These are phyloP conservation scores for Sporobolomyces phaffii DNA, from an alignment of 768 basidiomycete species.

Conservation along the genomic window DNA sequence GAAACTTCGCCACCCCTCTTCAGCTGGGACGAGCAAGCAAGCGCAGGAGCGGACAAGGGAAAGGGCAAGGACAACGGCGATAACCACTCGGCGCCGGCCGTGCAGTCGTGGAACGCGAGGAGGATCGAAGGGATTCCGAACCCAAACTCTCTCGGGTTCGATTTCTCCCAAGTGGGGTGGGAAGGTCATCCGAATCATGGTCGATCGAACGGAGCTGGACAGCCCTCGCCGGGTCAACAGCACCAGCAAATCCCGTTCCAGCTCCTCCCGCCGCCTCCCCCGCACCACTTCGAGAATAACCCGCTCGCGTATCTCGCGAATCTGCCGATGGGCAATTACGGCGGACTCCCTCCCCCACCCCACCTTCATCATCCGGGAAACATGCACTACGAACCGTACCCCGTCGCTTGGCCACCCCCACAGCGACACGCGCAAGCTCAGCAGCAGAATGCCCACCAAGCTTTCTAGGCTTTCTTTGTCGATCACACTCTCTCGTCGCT, in stretches of 20 bases:
- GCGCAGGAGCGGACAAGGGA: neutral
- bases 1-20: neutral
- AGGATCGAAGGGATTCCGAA: neutral
- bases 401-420: constrained; percentile 2
- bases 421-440: neutral
- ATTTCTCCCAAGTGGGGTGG: neutral
- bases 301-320: constrained; percentile 7
- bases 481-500: neutral
- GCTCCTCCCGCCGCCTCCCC: neutral
- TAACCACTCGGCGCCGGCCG: neutral
- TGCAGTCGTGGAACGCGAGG: constrained; percentile 11
- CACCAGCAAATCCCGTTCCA: neutral
- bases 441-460: neutral
- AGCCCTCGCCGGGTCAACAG: neutral
- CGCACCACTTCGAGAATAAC: neutral
- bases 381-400: constrained; percentile 1
- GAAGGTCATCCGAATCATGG: neutral
- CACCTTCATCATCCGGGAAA: neutral
- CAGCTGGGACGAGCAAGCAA: neutral
- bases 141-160: neutral
- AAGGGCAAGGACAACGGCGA: neutral
- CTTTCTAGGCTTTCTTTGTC: neutral
- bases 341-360: neutral
- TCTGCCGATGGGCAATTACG: neutral
- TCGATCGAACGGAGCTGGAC: neutral